Base-by-base conservation (phyloP, 2,329 filamentous ascomycete genomes). In the Venturia nashicola region DNA sequence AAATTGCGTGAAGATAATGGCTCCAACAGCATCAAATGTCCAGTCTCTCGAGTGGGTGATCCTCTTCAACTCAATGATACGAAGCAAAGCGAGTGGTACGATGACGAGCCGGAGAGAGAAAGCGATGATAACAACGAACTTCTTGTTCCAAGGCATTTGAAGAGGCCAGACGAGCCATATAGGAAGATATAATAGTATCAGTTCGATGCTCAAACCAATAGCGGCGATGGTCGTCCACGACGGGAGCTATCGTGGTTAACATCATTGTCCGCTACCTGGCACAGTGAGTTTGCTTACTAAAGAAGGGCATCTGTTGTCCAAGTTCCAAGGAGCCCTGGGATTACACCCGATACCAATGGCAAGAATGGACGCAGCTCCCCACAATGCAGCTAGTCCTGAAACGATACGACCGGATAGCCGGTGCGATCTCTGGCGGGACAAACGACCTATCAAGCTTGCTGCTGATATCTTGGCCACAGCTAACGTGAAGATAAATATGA, bases 51-150 rank as follows among this genome's bases (percentile, higher is more conserved):
- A 61, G n/a, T 36, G 7, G 7, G 27, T 16, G 18, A 61, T 34
- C 27, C 36, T 43, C 27, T n/a, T 36, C 23, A 64, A 39, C 23
- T 59, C 20, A 5, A 40, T 8, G 32, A 62, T 44, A n/a, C 36
- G 57, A 16, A 39, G 16, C 16, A 55, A 20, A 40, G 36, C 8
- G 11, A 43, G 9, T 5, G 46, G 2, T 16, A 66, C 62, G 16
- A 63, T 68, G 65, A 63, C 18, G 2, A 69, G n/a, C 0, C 71
- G 68, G 23, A 70, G 64, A 14, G 68, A 65, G 46, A 73, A 73
- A 2, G 70, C 65, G 0, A 67, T 64, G 2, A 71, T 48, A n/a
- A 73, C 69, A 57, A 71, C 70, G 6, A 71, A 12, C 61, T 73
- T 73, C 43, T 70, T 64, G 4, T 7, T 6, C 3, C 65, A 20